A percentile compares a stretch with the other conserved stretches of the same genome.
Evolutionary conservation across 75 land plant species (phyloP).

Genomic region (Pinus taeda): DNA sequence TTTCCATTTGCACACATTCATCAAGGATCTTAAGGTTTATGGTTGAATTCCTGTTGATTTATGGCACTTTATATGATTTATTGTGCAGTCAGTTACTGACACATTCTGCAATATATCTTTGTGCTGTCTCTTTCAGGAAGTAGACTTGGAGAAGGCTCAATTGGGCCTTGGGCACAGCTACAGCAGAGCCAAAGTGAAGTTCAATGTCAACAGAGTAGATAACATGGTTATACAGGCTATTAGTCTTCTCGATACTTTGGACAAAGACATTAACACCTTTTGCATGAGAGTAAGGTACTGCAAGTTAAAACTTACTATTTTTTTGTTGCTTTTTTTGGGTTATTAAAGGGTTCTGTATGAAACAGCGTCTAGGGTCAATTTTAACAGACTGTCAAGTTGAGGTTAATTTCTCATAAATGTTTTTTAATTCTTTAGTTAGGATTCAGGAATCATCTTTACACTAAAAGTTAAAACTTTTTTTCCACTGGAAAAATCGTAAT

Average conservation of each 20-base stretch:
- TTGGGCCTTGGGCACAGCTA: slow-evolving; percentile 96
- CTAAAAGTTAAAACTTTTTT: too few relatives aligned
- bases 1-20: slow-evolving; percentile 72
- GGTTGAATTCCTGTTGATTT: neutral
- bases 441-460: too few relatives aligned
- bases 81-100: neutral
- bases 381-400: too few relatives aligned
- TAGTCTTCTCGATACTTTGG: slow-evolving; percentile 86
- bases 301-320: too few relatives aligned
- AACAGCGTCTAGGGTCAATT: too few relatives aligned
- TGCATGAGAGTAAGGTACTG: slow-evolving; percentile 89
- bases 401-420: too few relatives aligned
- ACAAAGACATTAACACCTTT: slow-evolving; percentile 93
- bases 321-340: too few relatives aligned
- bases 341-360: too few relatives aligned
- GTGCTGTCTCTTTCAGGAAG: slow-evolving; percentile 37
- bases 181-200: slow-evolving; percentile 96
- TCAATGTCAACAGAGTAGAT: slow-evolving; percentile 95
- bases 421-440: too few relatives aligned
- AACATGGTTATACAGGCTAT: slow-evolving; percentile 99
- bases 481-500: too few relatives aligned
- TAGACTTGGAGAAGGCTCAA: slow-evolving; percentile 95
- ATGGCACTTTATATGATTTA: neutral
- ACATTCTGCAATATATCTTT: too few relatives aligned
- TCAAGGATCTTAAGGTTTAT: slow-evolving; percentile 80